These are phyloP conservation scores for Salvia splendens DNA, from an alignment of 257 asterid genomes.

Conservation along the genomic window DNA sequence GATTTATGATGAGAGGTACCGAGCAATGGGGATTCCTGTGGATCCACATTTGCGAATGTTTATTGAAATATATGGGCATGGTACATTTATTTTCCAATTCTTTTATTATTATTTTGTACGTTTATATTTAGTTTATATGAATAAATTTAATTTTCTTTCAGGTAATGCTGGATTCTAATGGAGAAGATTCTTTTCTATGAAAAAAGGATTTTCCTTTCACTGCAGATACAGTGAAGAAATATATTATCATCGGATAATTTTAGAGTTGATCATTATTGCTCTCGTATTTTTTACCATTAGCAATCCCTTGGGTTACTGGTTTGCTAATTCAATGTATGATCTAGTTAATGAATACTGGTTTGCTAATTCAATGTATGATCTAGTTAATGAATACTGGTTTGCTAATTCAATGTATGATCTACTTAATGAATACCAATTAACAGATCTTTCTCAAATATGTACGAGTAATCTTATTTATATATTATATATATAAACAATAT, in stretches of 20 bases:
- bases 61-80: constrained; percentile 17
- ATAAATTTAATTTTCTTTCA: background rate
- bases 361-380: too few species aligned
- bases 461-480: too few species aligned
- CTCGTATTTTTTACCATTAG: too few species aligned
- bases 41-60: constrained; percentile 40
- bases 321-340: background rate
- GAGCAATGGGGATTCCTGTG: constrained; percentile 28
- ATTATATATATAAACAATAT: too few species aligned
- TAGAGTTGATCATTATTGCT: background rate
- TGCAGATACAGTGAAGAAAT: background rate
- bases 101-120: too few species aligned
- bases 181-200: background rate
- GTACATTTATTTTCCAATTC: background rate
- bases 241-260: too few species aligned
- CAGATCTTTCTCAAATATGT: background rate
- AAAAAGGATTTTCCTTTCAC: background rate
- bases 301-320: too few species aligned
- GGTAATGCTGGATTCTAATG: constrained; percentile 19
- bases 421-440: too few species aligned
- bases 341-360: background rate
- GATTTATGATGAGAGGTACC: constrained; percentile 37
- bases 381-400: too few species aligned
- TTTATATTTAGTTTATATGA: background rate
- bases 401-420: too few species aligned